These are phyloP conservation scores for Akanthomyces muscarius DNA, from an alignment of 2,329 filamentous ascomycete genomes.

Conservation along the genomic window DNA sequence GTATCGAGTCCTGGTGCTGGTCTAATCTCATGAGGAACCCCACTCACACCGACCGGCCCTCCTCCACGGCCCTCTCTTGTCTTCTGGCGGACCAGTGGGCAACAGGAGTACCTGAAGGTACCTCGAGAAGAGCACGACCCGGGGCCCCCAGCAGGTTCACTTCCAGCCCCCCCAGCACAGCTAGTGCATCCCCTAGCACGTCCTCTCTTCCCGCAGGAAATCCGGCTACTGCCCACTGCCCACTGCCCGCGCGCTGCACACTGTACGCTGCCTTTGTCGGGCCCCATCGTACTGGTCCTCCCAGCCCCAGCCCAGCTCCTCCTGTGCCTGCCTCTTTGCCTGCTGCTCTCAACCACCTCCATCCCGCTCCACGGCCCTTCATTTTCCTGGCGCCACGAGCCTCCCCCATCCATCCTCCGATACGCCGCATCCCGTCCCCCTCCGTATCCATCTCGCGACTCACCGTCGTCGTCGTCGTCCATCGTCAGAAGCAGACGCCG, in stretches of 20 bases:
- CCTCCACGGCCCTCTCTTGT: slow-evolving; percentile 5
- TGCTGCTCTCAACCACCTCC: slow-evolving; percentile 8
- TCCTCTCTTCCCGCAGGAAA: too few relatives aligned
- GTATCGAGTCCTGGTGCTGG: slow-evolving; percentile 28
- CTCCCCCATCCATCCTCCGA: slow-evolving; percentile 14
- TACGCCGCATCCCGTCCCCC: slow-evolving; percentile 10
- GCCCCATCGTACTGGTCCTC: not conserved
- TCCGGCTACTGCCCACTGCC: not conserved
- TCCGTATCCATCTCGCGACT: slow-evolving; percentile 12
- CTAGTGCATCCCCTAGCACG: not conserved
- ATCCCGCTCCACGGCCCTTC: slow-evolving; percentile 13
- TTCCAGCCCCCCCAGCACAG: not conserved
- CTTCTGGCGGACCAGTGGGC: not conserved
- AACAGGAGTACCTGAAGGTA: slow-evolving; percentile 16
- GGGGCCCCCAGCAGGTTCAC: not conserved
- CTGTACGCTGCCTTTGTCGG: not conserved
- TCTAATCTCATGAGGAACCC: slow-evolving; percentile 41
- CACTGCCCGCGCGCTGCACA: slow-evolving; percentile 12
- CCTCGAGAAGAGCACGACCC: not conserved
- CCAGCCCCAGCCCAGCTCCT: not conserved
- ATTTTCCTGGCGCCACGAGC: slow-evolving; percentile 15
- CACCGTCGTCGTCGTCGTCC: not conserved
- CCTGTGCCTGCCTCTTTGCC: not conserved
- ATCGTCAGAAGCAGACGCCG: not conserved
- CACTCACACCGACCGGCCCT: slow-evolving; percentile 37